Percentiles rank a stretch among this genome's conserved stretches.
These are phyloP conservation scores for Fusarium illudens DNA, from an alignment of 2,329 filamentous ascomycete genomes.

Conservation along the genomic window DNA sequence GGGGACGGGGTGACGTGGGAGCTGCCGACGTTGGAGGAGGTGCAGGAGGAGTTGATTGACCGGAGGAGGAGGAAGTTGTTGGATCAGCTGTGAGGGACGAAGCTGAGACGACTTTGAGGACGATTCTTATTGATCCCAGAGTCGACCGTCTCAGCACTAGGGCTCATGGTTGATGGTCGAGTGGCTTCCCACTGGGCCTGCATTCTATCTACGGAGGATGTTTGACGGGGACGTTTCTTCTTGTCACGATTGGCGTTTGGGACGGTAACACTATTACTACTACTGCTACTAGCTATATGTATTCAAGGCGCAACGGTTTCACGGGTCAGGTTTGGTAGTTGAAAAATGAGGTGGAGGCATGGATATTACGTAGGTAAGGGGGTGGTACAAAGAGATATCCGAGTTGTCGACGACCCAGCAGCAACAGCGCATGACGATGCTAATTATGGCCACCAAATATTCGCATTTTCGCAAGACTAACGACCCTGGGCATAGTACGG, in stretches of 20 bases:
- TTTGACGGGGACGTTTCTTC: background rate
- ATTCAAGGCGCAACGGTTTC: conserved; percentile 21
- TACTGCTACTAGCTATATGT: conserved; percentile 2
- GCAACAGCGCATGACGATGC: background rate
- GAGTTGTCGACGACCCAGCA: background rate
- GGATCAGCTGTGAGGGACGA: conserved; percentile 72
- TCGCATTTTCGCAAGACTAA: background rate
- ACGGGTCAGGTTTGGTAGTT: background rate
- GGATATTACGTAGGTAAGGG: background rate
- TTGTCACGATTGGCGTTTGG: conserved; percentile 25
- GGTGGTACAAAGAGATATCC: background rate
- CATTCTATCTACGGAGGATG: background rate
- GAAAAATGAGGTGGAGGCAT: background rate
- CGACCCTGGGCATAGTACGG: conserved; percentile 27
- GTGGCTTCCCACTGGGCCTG: background rate
- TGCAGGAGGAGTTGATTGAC: conserved; percentile 93
- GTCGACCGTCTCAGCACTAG: background rate
- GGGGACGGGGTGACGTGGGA: conserved; percentile 86
- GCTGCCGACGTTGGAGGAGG: conserved; percentile 86
- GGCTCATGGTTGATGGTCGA: background rate
- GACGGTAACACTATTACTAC: conserved; percentile 5
- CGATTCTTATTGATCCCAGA: background rate
- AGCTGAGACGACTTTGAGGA: background rate
- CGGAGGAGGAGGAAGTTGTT: conserved; percentile 82
- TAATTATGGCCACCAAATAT: background rate